phyloP scores from a whole-genome alignment of 208 protist species.

The Crithidia sp. region DNA sequence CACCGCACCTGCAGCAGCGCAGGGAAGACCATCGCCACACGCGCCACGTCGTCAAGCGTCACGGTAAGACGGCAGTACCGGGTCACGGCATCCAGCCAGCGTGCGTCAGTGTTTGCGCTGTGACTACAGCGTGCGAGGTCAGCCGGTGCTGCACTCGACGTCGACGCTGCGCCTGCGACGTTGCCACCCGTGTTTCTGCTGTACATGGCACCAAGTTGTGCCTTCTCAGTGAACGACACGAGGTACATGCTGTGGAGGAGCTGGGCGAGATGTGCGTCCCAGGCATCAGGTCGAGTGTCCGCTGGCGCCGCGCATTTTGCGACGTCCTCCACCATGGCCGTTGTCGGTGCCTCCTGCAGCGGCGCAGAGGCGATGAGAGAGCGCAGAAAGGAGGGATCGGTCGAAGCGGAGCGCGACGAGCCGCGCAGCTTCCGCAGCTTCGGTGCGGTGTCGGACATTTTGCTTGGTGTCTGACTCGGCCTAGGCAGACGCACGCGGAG shows the following conservation, averaged over 20 bases:
- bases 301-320: background rate
- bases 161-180: background rate
- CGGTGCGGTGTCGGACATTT: background rate
- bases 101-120: constrained; percentile 34
- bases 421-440: background rate
- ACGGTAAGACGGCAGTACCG: constrained; percentile 64
- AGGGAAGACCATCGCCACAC: constrained; percentile 58
- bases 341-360: background rate
- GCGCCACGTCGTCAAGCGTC: constrained; percentile 63
- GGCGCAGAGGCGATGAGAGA: constrained; percentile 3
- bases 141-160: background rate
- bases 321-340: background rate
- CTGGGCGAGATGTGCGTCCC: constrained; percentile 44
- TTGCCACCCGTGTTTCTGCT: background rate
- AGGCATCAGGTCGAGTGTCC: constrained; percentile 7
- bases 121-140: background rate
- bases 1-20: constrained; percentile 53
- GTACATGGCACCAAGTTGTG: constrained; percentile 56
- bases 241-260: constrained; percentile 72
- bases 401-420: background rate
- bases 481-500: too few relatives aligned
- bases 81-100: constrained; percentile 71
- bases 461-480: background rate
- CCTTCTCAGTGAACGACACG: constrained; percentile 72
- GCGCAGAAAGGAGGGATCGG: constrained; percentile 3